Evolutionary conservation across 352 stramenopile genomes (phyloP).

Genomic region (Pythium aristosporum): DNA sequence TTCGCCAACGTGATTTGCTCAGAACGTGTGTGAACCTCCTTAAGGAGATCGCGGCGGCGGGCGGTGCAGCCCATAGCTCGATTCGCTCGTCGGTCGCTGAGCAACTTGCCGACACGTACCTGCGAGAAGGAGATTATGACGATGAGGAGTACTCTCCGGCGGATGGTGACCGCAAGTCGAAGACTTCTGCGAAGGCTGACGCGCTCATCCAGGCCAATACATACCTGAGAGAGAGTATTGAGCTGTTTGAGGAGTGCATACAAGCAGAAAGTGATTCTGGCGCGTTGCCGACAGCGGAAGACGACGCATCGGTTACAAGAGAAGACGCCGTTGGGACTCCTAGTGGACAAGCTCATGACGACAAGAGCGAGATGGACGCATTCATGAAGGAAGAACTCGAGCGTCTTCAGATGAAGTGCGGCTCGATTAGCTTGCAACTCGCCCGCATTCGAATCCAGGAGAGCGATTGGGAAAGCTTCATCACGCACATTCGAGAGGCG

Average conservation of each 20-base stretch:
- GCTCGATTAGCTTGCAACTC: conserved; percentile 67
- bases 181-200: conserved; percentile 3
- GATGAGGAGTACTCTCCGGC: conserved; percentile 5
- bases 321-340: conserved; percentile 22
- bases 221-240: conserved; percentile 69
- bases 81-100: conserved; percentile 82
- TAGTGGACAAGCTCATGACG: conserved; percentile 27
- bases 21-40: conserved; percentile 74
- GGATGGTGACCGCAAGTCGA: not conserved
- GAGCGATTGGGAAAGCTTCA: conserved; percentile 36
- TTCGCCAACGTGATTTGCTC: conserved; percentile 75
- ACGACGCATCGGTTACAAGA: conserved; percentile 1
- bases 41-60: conserved; percentile 62
- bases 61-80: conserved; percentile 59
- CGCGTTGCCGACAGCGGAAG: conserved; percentile 18
- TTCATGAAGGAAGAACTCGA: conserved; percentile 82
- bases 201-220: conserved; percentile 49
- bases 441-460: conserved; percentile 39
- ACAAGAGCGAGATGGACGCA: conserved; percentile 43
- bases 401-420: conserved; percentile 74
- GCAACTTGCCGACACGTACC: conserved; percentile 80
- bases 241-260: conserved; percentile 71
- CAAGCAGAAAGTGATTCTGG: conserved; percentile 12
- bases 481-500: conserved; percentile 47
- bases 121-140: conserved; percentile 40